Evolutionary conservation across 2,329 filamentous ascomycete species (phyloP).

Genomic region (Ophiocordyceps unilateralis): DNA sequence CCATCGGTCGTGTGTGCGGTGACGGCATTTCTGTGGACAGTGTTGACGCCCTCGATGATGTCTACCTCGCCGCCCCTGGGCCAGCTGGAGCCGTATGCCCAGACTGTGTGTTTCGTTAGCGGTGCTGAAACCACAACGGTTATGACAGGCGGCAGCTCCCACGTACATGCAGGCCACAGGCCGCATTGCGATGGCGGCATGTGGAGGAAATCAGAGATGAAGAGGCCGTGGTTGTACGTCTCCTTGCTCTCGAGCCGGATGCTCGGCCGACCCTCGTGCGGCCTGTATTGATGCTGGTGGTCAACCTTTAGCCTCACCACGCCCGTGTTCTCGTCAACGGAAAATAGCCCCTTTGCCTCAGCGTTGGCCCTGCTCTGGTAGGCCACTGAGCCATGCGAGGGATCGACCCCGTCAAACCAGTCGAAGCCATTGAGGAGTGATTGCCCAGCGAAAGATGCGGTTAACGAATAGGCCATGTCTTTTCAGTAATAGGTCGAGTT

Average conservation of each 20-base stretch:
- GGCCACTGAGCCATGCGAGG: conserved; percentile 49
- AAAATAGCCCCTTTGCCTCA: conserved; percentile 20
- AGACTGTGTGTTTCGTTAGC: conserved; percentile 19
- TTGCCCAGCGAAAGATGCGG: conserved; percentile 23
- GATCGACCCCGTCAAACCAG: conserved; percentile 36
- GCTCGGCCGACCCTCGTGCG: conserved; percentile 31
- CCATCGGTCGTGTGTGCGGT: conserved; percentile 38
- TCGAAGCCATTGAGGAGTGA: conserved; percentile 29
- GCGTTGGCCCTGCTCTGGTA: conserved; percentile 30
- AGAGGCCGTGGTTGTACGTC: conserved; percentile 46
- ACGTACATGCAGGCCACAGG: conserved; percentile 53
- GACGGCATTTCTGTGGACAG: conserved; percentile 39
- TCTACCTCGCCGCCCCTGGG: conserved; percentile 48
- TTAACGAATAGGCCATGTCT: conserved; percentile 20
- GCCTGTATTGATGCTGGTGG: conserved; percentile 17
- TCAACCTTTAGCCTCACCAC: conserved; percentile 30
- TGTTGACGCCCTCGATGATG: conserved; percentile 54
- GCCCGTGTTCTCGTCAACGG: conserved; percentile 20
- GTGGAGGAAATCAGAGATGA: conserved; percentile 55
- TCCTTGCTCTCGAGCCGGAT: conserved; percentile 50
- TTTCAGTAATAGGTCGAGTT: neutral
- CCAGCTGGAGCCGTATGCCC: conserved; percentile 40
- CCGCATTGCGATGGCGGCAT: conserved; percentile 59
- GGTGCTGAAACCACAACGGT: too few species aligned
- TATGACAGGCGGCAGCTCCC: too few species aligned